Percentiles rank a stretch among this genome's conserved stretches.
Conservation (phyloP, 202 grass and related monocot species). For the Panicum virgatum region DNA sequence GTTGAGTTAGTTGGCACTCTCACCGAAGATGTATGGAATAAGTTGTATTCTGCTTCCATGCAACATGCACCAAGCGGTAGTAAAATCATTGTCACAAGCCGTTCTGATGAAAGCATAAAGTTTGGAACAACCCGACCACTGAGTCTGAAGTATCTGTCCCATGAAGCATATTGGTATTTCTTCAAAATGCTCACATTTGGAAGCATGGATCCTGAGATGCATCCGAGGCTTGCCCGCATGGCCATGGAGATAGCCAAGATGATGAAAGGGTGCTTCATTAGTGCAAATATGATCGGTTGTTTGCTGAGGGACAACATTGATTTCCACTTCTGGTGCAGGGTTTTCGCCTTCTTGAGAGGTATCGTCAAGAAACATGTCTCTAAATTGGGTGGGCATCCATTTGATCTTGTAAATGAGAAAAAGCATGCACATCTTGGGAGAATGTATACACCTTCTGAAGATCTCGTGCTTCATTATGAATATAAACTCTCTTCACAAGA, state of each 20-base stretch:
- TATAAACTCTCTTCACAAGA: neutral
- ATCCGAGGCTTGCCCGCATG: neutral
- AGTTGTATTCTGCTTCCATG: neutral
- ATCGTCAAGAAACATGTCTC: neutral
- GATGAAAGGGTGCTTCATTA: neutral
- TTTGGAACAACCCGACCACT: too few relatives aligned
- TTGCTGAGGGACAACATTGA: neutral
- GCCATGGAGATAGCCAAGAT: neutral
- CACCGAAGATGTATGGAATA: neutral
- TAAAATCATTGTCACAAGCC: constrained; percentile 31
- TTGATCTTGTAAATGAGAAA: neutral
- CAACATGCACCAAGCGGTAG: neutral
- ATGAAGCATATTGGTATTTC: constrained; percentile 3
- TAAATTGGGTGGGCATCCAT: neutral
- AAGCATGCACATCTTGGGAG: neutral
- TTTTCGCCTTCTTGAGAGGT: neutral
- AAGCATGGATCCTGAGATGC: neutral
- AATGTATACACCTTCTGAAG: neutral
- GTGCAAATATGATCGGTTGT: neutral
- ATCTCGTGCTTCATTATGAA: neutral
- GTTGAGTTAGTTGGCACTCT: neutral
- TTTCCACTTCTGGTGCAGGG: neutral
- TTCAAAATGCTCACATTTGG: neutral
- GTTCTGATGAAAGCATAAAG: too few relatives aligned
- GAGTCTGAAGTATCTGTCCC: too few relatives aligned